phyloP scores from a whole-genome alignment of 345 rosid genomes.

The Eucalyptus curtisii region DNA sequence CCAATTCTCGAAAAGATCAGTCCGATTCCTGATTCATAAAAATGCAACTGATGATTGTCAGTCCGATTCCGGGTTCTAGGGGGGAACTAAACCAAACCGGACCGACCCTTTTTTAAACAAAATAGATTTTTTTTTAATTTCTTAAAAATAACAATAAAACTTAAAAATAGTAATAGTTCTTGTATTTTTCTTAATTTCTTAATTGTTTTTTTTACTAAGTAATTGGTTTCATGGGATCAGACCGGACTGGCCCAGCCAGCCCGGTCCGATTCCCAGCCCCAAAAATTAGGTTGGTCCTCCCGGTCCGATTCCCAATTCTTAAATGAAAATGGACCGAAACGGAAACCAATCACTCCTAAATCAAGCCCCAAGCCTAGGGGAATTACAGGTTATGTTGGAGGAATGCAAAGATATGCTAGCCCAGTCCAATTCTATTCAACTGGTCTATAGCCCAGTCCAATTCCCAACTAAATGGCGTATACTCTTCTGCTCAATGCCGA shows the following conservation, averaged over 20 bases:
- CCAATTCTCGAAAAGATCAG: fast-evolving
- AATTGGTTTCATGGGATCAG: too few species aligned
- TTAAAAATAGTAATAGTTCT: too few species aligned
- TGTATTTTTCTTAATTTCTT: too few species aligned
- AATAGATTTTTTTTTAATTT: too few species aligned
- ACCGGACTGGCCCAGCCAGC: fast-evolving
- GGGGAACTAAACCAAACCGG: fast-evolving
- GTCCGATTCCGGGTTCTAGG: fast-evolving
- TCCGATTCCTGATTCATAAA: fast-evolving
- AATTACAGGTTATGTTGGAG: neutral
- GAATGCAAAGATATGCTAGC: neutral
- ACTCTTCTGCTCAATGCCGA: too few species aligned
- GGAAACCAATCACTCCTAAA: fast-evolving
- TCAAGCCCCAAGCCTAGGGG: fast-evolving
- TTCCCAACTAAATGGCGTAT: neutral
- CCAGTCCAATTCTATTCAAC: neutral
- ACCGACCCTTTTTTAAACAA: too few species aligned
- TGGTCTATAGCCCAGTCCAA: neutral
- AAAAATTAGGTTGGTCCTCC: too few species aligned
- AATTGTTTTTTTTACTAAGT: too few species aligned
- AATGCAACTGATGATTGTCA: fast-evolving
- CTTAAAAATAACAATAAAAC: too few species aligned
- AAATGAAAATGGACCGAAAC: fast-evolving
- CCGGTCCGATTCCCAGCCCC: fast-evolving
- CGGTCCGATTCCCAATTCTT: fast-evolving